Evolutionary conservation across 2,329 filamentous ascomycete genomes (phyloP), one percentile per base, ranked within the genome.

Genomic region (Penicillium sp.): DNA sequence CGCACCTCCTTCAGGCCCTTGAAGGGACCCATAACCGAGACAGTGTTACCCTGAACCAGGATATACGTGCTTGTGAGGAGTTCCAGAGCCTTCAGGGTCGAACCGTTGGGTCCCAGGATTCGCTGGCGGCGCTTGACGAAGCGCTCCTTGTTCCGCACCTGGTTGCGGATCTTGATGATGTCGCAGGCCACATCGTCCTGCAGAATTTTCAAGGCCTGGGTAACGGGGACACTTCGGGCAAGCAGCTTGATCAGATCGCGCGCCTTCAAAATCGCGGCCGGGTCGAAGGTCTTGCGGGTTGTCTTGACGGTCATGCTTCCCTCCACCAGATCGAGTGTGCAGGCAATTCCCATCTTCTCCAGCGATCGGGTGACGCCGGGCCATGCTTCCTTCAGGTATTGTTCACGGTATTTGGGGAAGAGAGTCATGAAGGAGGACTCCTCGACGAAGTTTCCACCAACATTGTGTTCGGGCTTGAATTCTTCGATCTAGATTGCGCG

Each of bases 231-330:
- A 70, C 91, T 95, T 75, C 95, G 86, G 3, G 95, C 89, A 6
- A 99, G 85, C 37, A 99, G 83, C 75, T 97, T 97, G 76, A 99
- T 95, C 64, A 99, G 82, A 76, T 99, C 95, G 67, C 95, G 87
- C 16, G 94, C 93, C 69, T 97, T 97, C 58, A 99, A 84, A 60
- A 99, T 96, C 4, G 93, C 87, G 6, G 93, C 93, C 7, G 95
- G 95, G 73, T 99, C 95, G 75, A 84, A 96, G 3, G 93, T 96
- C 77, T 93, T 93, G 71, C 90, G 84, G 7, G 94, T 98, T 26
- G 95, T 98, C 79, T 94, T 96, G 66, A 98, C 94, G 0, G 91
- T 93, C 94, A 98, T 98, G 75, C 88, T 92, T 73, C 95, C 95
- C 76, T 98, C 93, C 4, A 98, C 90, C 76, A 99, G 83, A 81